These are phyloP conservation scores for Madurella mycetomatis DNA, from an alignment of 2,329 filamentous ascomycete genomes.

Conservation along the genomic window DNA sequence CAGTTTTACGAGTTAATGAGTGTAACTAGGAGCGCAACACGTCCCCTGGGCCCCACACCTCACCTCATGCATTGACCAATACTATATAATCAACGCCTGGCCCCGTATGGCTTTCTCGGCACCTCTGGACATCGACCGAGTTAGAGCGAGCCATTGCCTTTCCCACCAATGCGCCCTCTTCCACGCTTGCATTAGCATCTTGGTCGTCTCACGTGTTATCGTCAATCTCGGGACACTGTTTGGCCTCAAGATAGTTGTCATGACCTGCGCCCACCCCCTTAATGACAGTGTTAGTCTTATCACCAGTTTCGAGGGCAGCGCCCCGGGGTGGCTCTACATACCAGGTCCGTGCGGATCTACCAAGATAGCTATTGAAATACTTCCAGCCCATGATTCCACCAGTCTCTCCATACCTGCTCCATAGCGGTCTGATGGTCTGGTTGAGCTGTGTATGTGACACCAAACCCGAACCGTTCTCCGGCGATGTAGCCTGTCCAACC, in stretches of 20 bases:
- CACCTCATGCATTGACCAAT: conserved; percentile 26
- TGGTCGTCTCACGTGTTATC: conserved; percentile 23
- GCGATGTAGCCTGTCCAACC: conserved; percentile 75
- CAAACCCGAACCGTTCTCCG: conserved; percentile 61
- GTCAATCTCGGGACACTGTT: conserved; percentile 17
- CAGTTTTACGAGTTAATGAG: too few relatives aligned
- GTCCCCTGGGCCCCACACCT: too few relatives aligned
- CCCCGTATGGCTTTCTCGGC: neutral
- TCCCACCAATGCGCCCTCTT: conserved; percentile 17
- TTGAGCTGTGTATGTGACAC: conserved; percentile 46
- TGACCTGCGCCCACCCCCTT: conserved; percentile 63
- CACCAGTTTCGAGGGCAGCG: neutral
- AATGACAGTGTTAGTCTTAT: conserved; percentile 9
- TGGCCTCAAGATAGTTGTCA: conserved; percentile 48
- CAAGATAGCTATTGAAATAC: conserved; percentile 79
- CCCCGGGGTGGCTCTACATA: neutral
- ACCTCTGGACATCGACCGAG: neutral
- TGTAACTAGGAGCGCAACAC: too few relatives aligned
- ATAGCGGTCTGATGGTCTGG: conserved; percentile 39
- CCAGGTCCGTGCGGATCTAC: conserved; percentile 35
- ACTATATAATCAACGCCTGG: conserved; percentile 27
- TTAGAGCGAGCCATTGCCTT: neutral
- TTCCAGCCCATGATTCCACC: conserved; percentile 95
- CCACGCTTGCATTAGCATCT: conserved; percentile 23
- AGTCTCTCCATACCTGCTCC: conserved; percentile 58